Evolutionary conservation across 768 basidiomycete genomes (phyloP), one percentile per base, ranked within the genome.

Genomic region (Termitomyces sp.): DNA sequence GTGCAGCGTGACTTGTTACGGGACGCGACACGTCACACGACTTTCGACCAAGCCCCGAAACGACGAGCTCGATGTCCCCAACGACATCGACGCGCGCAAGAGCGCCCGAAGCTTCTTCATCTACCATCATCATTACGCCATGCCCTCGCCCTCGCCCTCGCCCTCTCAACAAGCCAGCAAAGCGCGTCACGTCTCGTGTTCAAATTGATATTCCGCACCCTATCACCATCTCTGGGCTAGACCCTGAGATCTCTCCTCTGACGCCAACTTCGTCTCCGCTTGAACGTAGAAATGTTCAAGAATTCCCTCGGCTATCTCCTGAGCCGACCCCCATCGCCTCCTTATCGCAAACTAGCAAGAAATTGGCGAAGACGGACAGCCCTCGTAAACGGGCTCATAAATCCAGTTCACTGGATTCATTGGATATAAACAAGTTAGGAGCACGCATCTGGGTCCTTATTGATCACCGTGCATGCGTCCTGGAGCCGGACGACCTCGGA

Each of bases 371-470:
- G 17, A 39, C 23, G 5, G 10, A 25, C 19, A 45, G 35, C 17
- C 55, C 56, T 12, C 43, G 47, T n/a, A 55, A 55, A 56, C 51
- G 52, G 46, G 37, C 46, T 27, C 19, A 28, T 16, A 52, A 53
- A 35, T 30, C 27, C 46, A 28, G 19, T 19, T 40, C 46, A 54
- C 14, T 40, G 34, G 37, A 58, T 21, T 11, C 37, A 39, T 70
- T 72, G 72, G 57, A 63, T 41, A 27, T 67, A 11, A 57, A 60
- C 21, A 60, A 62, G 10, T 60, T 77, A 49, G 78, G 73, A 35
- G 64, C 68, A 56, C 71, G 74, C 35, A 79, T 83, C 3, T 85
- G 83, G 82, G 76, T 85, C 9, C 71, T 80, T 1, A 65, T 86
- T 52, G 73, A 82, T 50, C 68, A 71, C 17, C 64, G 60, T 5